Percentiles rank a stretch among this genome's conserved stretches.
These are phyloP conservation scores for Ogataea wickerhamii DNA, from an alignment of 805 yeast species.

Conservation along the genomic window DNA sequence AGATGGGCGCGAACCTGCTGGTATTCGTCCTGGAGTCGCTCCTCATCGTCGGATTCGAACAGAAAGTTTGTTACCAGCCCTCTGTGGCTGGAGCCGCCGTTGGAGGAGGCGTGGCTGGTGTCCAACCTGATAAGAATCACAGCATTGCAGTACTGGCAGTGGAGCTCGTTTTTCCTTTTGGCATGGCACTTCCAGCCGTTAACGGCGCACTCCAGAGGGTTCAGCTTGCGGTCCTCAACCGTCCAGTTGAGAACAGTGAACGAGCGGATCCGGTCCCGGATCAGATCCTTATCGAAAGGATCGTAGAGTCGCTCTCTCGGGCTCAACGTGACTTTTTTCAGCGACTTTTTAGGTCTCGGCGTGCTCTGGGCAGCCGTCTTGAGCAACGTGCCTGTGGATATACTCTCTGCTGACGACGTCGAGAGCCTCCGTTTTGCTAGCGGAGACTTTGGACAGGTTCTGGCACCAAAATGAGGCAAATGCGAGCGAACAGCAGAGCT, in stretches of 20 bases:
- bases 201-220: constrained; percentile 46
- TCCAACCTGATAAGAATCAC: constrained; percentile 28
- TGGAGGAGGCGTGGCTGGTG: constrained; percentile 9
- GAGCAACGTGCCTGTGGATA: constrained; percentile 1
- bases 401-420: constrained; percentile 12
- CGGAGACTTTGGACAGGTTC: constrained; percentile 14
- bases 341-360: constrained; percentile 2
- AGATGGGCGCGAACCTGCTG: constrained; percentile 19
- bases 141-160: constrained; percentile 34
- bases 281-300: constrained; percentile 24
- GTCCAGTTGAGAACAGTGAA: constrained; percentile 49
- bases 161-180: constrained; percentile 29
- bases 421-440: constrained; percentile 22
- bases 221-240: constrained; percentile 31
- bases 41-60: constrained; percentile 23
- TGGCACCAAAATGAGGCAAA: constrained; percentile 14
- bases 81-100: constrained; percentile 9
- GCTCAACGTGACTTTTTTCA: constrained; percentile 1
- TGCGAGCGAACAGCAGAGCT: constrained; percentile 12
- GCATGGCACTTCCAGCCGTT: constrained; percentile 52
- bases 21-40: constrained; percentile 18
- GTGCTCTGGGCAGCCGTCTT: constrained; percentile 6
- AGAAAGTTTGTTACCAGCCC: constrained; percentile 12
- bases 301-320: constrained; percentile 9
- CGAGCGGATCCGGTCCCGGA: constrained; percentile 41